phyloP scores from a whole-genome alignment of 495 filamentous ascomycete genomes.

The Rhypophila decipiens region DNA sequence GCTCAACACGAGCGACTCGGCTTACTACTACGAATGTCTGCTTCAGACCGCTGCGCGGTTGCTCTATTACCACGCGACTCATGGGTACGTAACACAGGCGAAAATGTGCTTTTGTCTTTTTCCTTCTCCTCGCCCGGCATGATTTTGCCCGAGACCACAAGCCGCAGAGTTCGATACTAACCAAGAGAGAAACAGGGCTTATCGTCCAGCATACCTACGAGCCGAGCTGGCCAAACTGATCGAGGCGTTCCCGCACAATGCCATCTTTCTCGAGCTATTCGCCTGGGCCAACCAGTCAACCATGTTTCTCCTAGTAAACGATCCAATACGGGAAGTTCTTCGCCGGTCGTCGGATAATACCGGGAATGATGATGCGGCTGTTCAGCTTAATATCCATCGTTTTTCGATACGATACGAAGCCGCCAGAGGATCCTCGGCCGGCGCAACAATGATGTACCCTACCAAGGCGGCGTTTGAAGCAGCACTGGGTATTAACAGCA shows the following conservation, averaged over 20 bases:
- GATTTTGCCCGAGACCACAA: too few species aligned
- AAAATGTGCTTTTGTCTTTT: background rate
- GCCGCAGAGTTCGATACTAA: too few species aligned
- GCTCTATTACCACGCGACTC: conserved; percentile 57
- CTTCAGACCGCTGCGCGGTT: conserved; percentile 64
- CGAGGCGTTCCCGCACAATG: conserved; percentile 64
- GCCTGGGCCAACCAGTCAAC: conserved; percentile 56
- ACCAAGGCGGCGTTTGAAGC: conserved; percentile 64
- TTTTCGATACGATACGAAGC: conserved; percentile 66
- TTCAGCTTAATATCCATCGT: conserved; percentile 50
- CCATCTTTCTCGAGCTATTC: conserved; percentile 65
- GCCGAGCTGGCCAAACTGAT: conserved; percentile 53
- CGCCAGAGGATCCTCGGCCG: conserved; percentile 41
- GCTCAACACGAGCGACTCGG: conserved; percentile 39
- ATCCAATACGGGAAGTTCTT: conserved; percentile 61
- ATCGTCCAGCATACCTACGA: conserved; percentile 59
- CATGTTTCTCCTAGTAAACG: conserved; percentile 55
- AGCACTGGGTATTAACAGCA: conserved; percentile 44
- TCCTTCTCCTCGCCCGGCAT: background rate
- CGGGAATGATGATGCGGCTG: conserved; percentile 30
- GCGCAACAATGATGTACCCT: conserved; percentile 34
- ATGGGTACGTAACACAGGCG: conserved; percentile 29
- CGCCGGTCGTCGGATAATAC: conserved; percentile 20
- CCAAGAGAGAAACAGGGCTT: conserved; percentile 34
- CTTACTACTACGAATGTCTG: conserved; percentile 47